phyloP scores from a whole-genome alignment of 2,329 filamentous ascomycete genomes.

The Aspergillus viridinutans region DNA sequence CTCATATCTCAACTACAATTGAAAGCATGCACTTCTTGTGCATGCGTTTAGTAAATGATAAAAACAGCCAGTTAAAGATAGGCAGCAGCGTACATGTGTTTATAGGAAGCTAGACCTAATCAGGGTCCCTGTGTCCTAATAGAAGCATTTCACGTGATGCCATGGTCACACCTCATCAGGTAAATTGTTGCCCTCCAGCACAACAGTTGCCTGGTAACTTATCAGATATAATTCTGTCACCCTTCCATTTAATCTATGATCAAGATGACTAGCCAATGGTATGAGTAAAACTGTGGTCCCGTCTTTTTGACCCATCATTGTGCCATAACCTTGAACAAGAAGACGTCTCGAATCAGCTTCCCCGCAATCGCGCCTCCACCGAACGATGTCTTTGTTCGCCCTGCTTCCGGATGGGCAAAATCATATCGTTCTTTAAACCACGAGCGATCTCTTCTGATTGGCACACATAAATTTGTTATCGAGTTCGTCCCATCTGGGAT shows the following conservation, averaged over 20 bases:
- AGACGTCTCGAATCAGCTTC: conserved; percentile 20
- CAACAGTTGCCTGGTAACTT: background rate
- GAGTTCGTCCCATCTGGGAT: conserved; percentile 14
- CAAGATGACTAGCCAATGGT: background rate
- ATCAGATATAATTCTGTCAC: background rate
- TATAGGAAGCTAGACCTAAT: background rate
- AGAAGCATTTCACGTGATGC: background rate
- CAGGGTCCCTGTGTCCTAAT: background rate
- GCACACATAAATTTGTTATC: background rate
- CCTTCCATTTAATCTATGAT: background rate
- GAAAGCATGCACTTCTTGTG: background rate
- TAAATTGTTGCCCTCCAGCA: background rate
- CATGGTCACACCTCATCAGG: background rate
- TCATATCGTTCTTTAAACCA: conserved; percentile 10
- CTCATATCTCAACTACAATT: too few relatives aligned
- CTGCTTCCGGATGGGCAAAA: conserved; percentile 30
- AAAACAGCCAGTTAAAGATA: background rate
- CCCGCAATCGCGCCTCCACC: conserved; percentile 34
- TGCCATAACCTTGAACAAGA: background rate
- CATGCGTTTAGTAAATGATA: background rate
- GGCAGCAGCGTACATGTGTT: background rate
- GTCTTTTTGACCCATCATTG: background rate
- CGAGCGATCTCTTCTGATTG: background rate
- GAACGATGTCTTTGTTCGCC: conserved; percentile 33
- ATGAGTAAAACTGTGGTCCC: background rate